Percentiles rank a stretch among this genome's conserved stretches.
Evolutionary conservation across 352 stramenopile species (phyloP).

Genomic region (Pythium vanterpoolii): DNA sequence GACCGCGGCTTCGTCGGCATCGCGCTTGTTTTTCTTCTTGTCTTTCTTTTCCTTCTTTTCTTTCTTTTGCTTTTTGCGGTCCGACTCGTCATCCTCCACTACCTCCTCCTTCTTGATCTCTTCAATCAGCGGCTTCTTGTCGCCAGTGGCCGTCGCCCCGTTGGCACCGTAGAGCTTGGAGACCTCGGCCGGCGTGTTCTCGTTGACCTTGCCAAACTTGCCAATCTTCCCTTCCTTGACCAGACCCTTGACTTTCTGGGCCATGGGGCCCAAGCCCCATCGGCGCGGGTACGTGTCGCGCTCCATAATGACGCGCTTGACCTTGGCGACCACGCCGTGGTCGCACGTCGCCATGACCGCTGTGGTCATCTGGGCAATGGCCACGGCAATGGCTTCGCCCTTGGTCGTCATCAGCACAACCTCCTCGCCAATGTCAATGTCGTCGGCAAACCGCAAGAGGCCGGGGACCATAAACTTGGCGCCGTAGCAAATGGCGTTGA

Average conservation of each 20-base stretch:
- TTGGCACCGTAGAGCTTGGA: constrained; percentile 71
- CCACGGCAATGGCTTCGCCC: constrained; percentile 98
- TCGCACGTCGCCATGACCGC: constrained; percentile 99
- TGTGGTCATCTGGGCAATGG: constrained; percentile 99
- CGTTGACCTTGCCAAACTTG: constrained; percentile 89
- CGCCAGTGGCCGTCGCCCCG: constrained; percentile 17
- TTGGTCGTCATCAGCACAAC: constrained; percentile 99
- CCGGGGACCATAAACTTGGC: constrained; percentile 99
- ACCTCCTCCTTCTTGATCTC: constrained; percentile 36
- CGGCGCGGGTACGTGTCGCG: constrained; percentile 98
- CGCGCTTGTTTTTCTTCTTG: constrained; percentile 81
- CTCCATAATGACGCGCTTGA: constrained; percentile 99
- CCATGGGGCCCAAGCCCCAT: constrained; percentile 99
- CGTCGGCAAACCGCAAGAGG: constrained; percentile 98
- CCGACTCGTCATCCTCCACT: constrained; percentile 39
- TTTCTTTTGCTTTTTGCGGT: constrained; percentile 55
- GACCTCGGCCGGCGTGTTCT: constrained; percentile 76
- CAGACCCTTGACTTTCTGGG: constrained; percentile 98
- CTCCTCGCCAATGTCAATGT: constrained; percentile 98
- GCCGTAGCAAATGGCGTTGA: constrained; percentile 99
- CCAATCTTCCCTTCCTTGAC: constrained; percentile 93
- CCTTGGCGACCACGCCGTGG: constrained; percentile 99
- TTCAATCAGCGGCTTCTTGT: constrained; percentile 58
- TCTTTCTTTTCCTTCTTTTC: constrained; percentile 74
- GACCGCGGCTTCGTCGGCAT: constrained; percentile 41